Base-by-base conservation (phyloP, 202 grass and related monocot genomes). In the Panicum virgatum region DNA sequence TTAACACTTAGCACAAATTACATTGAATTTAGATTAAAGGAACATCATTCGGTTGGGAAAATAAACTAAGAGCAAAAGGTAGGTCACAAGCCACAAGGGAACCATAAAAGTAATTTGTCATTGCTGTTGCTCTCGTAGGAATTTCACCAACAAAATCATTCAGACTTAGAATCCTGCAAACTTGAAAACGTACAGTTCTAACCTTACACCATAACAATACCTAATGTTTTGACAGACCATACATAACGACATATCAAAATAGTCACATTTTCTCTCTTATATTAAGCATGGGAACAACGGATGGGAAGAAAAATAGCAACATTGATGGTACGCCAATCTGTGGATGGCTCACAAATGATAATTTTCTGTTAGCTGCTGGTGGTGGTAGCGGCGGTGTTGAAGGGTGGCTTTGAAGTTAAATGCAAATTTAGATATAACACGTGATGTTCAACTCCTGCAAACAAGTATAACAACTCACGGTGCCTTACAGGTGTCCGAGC, bases 51-150 rank as follows among this genome's bases (percentile, higher is more conserved):
- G 50, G 53, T 70, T 69, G 52, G 27, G 46, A 10, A 40, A 56
- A 64, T 48, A 32, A 62, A 56, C 44, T 52, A 74, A n/a, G 23
- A 84, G 30, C 64, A 38, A 66, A 88, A 46, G 23, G 43, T 27
- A 75, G 1, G 11, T 13, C 1, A 26, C 5, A 36, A 78, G 11
- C 10, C 1, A 26, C 5, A 36, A 78, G 5, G 44, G 13, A 79
- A 42, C 25, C 14, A 54, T 30, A 63, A 37, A 54, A 7, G 29
- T 20, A 66, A 25, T 68, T 25, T 73, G 6, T 43, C 59, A 5
- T 9, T 47, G 42, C 26, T 34, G 16, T 34, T 58, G 73, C 32
- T 67, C 13, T 69, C 15, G 9, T 79, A 3, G 0, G 4, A 50
- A 53, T 13, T 79, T 54, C 9, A 65, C 12, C 8, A 80, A 16